Conservation (phyloP, 495 filamentous ascomycete genomes). For the Trichoderma reesei region DNA sequence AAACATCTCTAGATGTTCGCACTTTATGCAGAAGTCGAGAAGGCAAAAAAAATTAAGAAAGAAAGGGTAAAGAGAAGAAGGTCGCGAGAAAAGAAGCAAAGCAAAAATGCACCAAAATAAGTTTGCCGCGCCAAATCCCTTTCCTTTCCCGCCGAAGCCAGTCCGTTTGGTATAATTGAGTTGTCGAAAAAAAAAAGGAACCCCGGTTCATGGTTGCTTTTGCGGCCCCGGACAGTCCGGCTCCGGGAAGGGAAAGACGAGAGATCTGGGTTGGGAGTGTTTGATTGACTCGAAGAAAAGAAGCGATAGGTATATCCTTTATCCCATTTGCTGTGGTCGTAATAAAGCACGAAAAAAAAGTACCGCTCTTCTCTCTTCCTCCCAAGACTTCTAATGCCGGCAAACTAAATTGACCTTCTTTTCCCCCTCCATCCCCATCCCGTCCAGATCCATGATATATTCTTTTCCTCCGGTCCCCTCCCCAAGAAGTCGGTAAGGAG, state of each 20-base stretch:
- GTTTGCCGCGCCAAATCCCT: neutral
- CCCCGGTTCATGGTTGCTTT: neutral
- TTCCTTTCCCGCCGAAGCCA: constrained; percentile 4
- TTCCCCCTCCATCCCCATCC: neutral
- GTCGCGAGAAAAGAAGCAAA: neutral
- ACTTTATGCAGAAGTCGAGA: constrained; percentile 7
- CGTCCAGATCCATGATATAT: neutral
- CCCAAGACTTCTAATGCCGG: neutral
- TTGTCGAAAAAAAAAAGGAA: neutral
- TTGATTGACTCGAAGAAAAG: no score
- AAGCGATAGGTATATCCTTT: no score
- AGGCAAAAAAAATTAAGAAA: neutral
- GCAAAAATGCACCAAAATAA: neutral
- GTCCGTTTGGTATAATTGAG: constrained; percentile 2
- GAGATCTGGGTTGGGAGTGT: neutral
- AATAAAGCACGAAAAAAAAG: no score
- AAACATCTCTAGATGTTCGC: neutral
- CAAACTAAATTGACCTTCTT: neutral
- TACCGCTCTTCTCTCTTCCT: neutral
- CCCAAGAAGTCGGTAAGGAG: no score
- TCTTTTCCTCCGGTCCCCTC: constrained; percentile 5
- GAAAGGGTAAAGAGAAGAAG: neutral
- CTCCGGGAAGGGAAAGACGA: neutral
- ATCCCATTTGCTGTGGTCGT: no score
- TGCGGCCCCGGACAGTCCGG: constrained; percentile 4